Conservation (phyloP, 2,329 filamentous ascomycete species). For the Colletotrichum camelliae region DNA sequence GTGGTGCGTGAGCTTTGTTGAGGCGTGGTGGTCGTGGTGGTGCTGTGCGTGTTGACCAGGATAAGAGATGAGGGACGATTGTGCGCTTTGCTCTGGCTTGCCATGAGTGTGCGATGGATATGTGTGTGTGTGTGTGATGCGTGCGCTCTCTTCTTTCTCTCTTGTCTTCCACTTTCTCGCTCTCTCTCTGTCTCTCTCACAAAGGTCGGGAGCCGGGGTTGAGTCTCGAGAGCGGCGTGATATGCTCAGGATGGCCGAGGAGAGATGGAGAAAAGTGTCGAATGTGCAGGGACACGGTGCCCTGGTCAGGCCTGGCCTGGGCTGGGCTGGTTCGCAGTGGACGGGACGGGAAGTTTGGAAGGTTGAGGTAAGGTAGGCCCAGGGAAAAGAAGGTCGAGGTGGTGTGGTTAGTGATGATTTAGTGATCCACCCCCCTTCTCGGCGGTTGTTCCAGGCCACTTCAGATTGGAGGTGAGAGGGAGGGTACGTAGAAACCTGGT, state of each 20-base stretch:
- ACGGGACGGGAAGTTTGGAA: conserved; percentile 22
- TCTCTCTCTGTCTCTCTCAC: not conserved
- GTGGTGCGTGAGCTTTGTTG: not conserved
- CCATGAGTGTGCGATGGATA: not conserved
- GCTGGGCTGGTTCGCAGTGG: conserved; percentile 18
- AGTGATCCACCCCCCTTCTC: conserved; percentile 14
- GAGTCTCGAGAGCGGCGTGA: not conserved
- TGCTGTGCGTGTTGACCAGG: not conserved
- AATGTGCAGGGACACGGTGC: conserved; percentile 16
- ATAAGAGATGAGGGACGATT: not conserved
- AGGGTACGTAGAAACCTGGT: not conserved
- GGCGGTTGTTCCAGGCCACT: conserved; percentile 11
- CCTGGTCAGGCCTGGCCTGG: conserved; percentile 11
- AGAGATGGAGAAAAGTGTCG: not conserved
- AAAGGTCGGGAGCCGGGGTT: not conserved
- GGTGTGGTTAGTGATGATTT: conserved; percentile 20
- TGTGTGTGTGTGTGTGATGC: not conserved
- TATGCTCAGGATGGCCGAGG: conserved; percentile 7
- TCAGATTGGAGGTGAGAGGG: conserved; percentile 10
- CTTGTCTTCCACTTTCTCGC: not conserved
- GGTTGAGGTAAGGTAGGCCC: conserved; percentile 14
- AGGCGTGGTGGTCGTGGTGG: not conserved
- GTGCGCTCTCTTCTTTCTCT: not conserved
- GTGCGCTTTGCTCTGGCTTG: not conserved
- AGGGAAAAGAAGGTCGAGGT: conserved; percentile 2